Evolutionary conservation across 2,329 filamentous ascomycete genomes (phyloP), one percentile per base, ranked within the genome.

Genomic region (Neonectria faginata): DNA sequence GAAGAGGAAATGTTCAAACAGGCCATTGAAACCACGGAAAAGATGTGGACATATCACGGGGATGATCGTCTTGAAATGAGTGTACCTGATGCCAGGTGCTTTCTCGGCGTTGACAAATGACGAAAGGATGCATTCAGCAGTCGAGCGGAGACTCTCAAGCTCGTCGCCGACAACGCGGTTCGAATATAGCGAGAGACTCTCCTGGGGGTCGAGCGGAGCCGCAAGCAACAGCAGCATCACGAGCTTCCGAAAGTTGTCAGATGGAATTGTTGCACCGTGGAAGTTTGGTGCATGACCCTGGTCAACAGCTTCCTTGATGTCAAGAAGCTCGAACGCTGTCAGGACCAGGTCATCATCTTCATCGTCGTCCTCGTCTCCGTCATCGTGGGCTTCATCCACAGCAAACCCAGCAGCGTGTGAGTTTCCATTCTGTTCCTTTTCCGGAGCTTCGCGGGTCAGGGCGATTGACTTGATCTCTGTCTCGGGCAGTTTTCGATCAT

Each of bases 1-100:
- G 71, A 93, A 94, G 27, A 93, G 83, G 69, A 94, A 93, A 74
- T 90, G 89, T 68, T 92, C 90, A 74, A 93, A 93, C 1, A 94
- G 79, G 1, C 88, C 84, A 66, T 86, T 88, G 67, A 93, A 85
- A 0, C 90, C 89, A 57, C 85, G 81, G 73, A 94, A 92, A 1
- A 94, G 78, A 70, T 88, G 88, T 1, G 91, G 90, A 57, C 91
- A 83, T 50, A 86, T 86, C 33, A 83, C 79, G 10, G 88, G 85
- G 59, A 92, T 80, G 33, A 90, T 83, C 6, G 80, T 79, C 73
- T 86, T 84, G 79, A 92, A 92, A 42, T 86, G 86, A 51, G 80
- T 79, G 70, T 88, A 90, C 64, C 83, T 87, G 70, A 92, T 85
- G 5, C 88, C 88, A 0, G 89, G 88, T 6, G 84, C 84, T 54